phyloP scores from a whole-genome alignment of 495 filamentous ascomycete genomes.

The Chaetomium fimeti region DNA sequence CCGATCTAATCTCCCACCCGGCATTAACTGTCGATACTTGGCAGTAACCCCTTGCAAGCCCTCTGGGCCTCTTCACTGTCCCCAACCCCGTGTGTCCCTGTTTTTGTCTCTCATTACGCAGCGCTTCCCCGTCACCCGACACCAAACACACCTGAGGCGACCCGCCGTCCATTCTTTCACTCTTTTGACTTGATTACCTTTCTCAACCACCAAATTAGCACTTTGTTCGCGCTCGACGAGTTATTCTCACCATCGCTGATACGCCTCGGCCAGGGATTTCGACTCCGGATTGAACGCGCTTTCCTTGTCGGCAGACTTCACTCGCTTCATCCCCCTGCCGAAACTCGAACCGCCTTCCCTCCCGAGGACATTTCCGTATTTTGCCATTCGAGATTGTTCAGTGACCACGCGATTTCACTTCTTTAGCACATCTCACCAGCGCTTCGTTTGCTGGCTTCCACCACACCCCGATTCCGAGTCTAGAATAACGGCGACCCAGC shows the following conservation, averaged over 20 bases:
- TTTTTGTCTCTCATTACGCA: slow-evolving; percentile 23
- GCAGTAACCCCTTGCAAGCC: neutral
- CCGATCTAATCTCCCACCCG: slow-evolving; percentile 25
- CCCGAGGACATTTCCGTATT: too few relatives aligned
- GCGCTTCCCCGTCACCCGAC: slow-evolving; percentile 14
- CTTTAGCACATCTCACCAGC: slow-evolving; percentile 8
- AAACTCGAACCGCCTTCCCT: slow-evolving; percentile 15
- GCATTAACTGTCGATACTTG: slow-evolving; percentile 28
- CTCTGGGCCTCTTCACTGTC: neutral
- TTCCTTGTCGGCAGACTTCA: slow-evolving; percentile 29
- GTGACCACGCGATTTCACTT: slow-evolving; percentile 6
- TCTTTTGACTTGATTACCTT: neutral
- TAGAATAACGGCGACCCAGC: neutral
- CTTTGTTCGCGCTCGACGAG: neutral
- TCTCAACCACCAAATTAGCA: neutral
- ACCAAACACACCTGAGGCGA: slow-evolving; percentile 5
- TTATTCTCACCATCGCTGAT: slow-evolving; percentile 8
- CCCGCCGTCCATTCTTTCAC: slow-evolving; percentile 16
- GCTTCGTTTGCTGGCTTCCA: slow-evolving; percentile 13
- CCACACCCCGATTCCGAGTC: neutral
- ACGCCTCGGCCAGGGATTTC: neutral
- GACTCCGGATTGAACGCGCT: slow-evolving; percentile 13
- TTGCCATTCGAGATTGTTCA: slow-evolving; percentile 2
- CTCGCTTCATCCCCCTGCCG: slow-evolving; percentile 31
- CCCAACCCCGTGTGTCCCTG: slow-evolving; percentile 16